A percentile compares a stretch with the other conserved stretches of the same genome.
These are phyloP conservation scores for Daldinia sp. DNA, from an alignment of 2,329 filamentous ascomycete species.

Conservation along the genomic window DNA sequence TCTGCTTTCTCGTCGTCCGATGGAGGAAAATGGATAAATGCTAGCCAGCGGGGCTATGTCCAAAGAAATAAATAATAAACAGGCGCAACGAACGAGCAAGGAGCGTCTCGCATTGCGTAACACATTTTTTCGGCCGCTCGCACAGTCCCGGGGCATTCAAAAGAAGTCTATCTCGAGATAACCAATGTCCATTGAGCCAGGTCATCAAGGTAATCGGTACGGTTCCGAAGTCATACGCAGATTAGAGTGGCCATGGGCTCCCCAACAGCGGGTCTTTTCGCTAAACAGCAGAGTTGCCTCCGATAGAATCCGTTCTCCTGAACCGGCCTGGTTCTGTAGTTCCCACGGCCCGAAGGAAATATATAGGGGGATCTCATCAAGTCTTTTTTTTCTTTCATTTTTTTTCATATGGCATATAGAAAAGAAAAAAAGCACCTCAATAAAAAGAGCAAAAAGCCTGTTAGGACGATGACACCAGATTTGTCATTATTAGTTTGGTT, in stretches of 20 bases:
- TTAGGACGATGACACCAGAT: slow-evolving; percentile 35
- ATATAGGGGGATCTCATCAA: slow-evolving; percentile 24
- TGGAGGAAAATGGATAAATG: slow-evolving; percentile 13
- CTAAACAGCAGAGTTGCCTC: slow-evolving; percentile 37
- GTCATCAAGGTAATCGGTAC: slow-evolving; percentile 7
- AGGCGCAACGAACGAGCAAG: slow-evolving; percentile 1
- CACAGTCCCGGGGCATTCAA: slow-evolving; percentile 25
- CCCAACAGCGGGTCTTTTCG: slow-evolving; percentile 10
- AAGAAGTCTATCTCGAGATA: slow-evolving; percentile 37
- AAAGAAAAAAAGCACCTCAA: slow-evolving; percentile 35
- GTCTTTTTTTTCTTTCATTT: slow-evolving; percentile 29
- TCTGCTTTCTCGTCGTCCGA: slow-evolving; percentile 13
- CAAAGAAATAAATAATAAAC: slow-evolving; percentile 9
- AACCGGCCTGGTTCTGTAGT: slow-evolving; percentile 44
- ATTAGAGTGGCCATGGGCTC: slow-evolving; percentile 11
- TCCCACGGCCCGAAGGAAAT: slow-evolving; percentile 26
- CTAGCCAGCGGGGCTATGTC: slow-evolving; percentile 7
- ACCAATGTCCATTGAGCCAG: slow-evolving; percentile 25
- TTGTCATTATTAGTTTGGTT: slow-evolving; percentile 38
- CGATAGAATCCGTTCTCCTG: slow-evolving; percentile 36
- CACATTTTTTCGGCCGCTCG: slow-evolving; percentile 14
- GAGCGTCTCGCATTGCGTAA: slow-evolving; percentile 10
- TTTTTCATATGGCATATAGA: slow-evolving; percentile 18
- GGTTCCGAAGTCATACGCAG: slow-evolving; percentile 12
- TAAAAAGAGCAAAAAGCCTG: slow-evolving; percentile 19